Percentiles rank a stretch among this genome's conserved stretches.
phyloP scores from a whole-genome alignment of 805 yeast genomes.

The Myxozyma kluyveri region DNA sequence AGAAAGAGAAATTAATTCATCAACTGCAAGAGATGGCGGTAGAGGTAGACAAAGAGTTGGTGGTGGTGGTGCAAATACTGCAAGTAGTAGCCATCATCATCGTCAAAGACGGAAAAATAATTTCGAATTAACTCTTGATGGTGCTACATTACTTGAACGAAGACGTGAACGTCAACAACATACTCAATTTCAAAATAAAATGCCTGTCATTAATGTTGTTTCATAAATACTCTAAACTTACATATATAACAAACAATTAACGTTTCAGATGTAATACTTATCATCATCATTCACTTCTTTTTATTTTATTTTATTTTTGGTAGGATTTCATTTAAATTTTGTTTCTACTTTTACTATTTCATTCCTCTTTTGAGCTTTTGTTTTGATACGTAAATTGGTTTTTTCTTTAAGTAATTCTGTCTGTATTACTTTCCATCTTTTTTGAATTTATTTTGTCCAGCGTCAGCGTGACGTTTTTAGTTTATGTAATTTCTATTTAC shows the following conservation, averaged over 20 bases:
- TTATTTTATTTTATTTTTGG: neutral
- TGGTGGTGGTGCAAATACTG: too few relatives aligned
- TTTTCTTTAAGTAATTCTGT: too few relatives aligned
- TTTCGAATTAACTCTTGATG: slow-evolving; percentile 61
- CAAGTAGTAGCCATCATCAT: neutral
- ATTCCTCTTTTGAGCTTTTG: neutral
- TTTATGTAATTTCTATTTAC: neutral
- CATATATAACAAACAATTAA: neutral
- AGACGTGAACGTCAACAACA: slow-evolving; percentile 35
- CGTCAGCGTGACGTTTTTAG: too few relatives aligned
- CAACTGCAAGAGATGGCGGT: neutral
- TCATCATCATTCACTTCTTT: neutral
- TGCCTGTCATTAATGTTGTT: slow-evolving; percentile 26
- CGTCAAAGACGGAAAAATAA: slow-evolving; percentile 9
- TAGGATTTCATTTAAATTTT: neutral
- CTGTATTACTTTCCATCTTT: too few relatives aligned
- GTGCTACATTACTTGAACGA: slow-evolving; percentile 61
- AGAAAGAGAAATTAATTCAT: neutral
- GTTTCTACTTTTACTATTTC: neutral
- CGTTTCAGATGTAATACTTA: neutral
- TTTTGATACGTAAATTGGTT: too few relatives aligned
- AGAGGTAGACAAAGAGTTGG: neutral
- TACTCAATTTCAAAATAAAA: slow-evolving; percentile 40
- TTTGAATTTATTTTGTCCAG: too few relatives aligned
- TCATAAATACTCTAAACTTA: neutral